These are phyloP conservation scores for Ceratocystis variospora DNA, from an alignment of 2,329 filamentous ascomycete species.

Conservation along the genomic window DNA sequence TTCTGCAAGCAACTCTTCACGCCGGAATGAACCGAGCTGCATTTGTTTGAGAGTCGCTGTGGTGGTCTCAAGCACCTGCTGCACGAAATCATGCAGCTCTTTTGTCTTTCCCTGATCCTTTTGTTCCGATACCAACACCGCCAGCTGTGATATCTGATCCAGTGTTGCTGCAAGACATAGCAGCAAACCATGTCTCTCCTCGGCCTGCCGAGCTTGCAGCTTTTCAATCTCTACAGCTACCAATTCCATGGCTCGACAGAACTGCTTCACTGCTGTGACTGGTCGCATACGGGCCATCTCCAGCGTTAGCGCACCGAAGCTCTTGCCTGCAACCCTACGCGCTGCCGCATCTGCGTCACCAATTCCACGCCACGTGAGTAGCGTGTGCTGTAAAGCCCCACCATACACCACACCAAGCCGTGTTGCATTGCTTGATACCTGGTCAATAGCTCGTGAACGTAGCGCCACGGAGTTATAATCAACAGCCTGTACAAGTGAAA, in stretches of 20 bases:
- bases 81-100: background rate
- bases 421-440: slow-evolving; percentile 58
- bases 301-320: slow-evolving; percentile 48
- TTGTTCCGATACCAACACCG: slow-evolving; percentile 25
- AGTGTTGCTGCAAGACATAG: slow-evolving; percentile 47
- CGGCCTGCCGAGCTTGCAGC: slow-evolving; percentile 45
- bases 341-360: slow-evolving; percentile 62
- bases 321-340: slow-evolving; percentile 54
- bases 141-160: slow-evolving; percentile 32
- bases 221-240: slow-evolving; percentile 33
- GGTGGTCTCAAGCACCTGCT: background rate
- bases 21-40: slow-evolving; percentile 35
- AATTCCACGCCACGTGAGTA: slow-evolving; percentile 80
- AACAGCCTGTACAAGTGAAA: slow-evolving; percentile 72
- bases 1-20: slow-evolving; percentile 51
- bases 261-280: slow-evolving; percentile 21
- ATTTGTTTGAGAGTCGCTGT: slow-evolving; percentile 25
- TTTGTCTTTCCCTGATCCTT: background rate
- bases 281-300: slow-evolving; percentile 26
- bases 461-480: slow-evolving; percentile 90
- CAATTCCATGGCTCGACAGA: slow-evolving; percentile 29
- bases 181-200: slow-evolving; percentile 55
- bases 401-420: slow-evolving; percentile 56
- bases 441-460: slow-evolving; percentile 64
- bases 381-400: slow-evolving; percentile 51